Conservation (phyloP, 2,329 filamentous ascomycete genomes). For the Anthostomella pinea region DNA sequence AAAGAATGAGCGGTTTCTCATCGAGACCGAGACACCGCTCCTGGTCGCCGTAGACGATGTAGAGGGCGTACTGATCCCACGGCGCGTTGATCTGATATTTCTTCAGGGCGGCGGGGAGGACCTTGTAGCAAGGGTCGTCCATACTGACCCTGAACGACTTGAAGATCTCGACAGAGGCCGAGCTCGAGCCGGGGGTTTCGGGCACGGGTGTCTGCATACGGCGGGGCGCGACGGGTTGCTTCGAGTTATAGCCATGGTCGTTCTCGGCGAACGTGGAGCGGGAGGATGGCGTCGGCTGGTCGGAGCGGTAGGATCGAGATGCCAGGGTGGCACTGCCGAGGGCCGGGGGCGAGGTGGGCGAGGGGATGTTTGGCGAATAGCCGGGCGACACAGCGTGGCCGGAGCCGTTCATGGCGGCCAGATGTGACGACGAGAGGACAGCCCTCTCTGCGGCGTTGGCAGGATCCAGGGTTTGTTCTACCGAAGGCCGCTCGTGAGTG, state of each 20-base stretch:
- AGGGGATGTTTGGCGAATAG: slow-evolving; percentile 66
- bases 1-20: slow-evolving; percentile 90
- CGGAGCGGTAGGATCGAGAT: slow-evolving; percentile 58
- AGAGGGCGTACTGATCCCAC: slow-evolving; percentile 95
- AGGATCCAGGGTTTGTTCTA: slow-evolving; percentile 65
- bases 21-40: slow-evolving; percentile 89
- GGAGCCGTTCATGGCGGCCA: slow-evolving; percentile 67
- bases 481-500: slow-evolving; percentile 62
- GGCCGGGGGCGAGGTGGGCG: slow-evolving; percentile 65
- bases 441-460: slow-evolving; percentile 66
- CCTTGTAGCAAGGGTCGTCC: slow-evolving; percentile 97
- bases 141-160: slow-evolving; percentile 98
- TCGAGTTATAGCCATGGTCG: slow-evolving; percentile 41
- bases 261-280: slow-evolving; percentile 54
- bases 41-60: slow-evolving; percentile 98
- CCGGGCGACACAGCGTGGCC: slow-evolving; percentile 53
- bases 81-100: slow-evolving; percentile 99
- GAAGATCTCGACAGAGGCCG: slow-evolving; percentile 85
- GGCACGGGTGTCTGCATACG: slow-evolving; percentile 61
- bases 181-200: slow-evolving; percentile 56
- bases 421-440: slow-evolving; percentile 64
- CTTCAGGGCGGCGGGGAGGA: slow-evolving; percentile 89
- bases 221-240: slow-evolving; percentile 46
- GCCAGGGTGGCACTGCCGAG: slow-evolving; percentile 52
- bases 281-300: slow-evolving; percentile 52